These are phyloP conservation scores for Bimuria novae-zelandiae DNA, from an alignment of 2,329 filamentous ascomycete genomes.

Conservation along the genomic window DNA sequence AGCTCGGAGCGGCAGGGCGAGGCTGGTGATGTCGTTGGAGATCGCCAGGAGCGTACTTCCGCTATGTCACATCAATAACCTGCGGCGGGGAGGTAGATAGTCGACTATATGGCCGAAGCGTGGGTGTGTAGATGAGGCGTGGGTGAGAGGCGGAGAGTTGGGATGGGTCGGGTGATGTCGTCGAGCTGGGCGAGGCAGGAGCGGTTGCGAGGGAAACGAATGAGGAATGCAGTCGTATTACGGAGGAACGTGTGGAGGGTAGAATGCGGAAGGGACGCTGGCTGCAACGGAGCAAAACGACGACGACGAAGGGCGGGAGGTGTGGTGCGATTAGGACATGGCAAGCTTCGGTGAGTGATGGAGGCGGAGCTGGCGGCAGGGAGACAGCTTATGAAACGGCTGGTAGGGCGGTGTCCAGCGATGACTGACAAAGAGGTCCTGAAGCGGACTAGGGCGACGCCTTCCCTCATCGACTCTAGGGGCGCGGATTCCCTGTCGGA, in stretches of 20 bases:
- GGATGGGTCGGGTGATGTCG: slow-evolving; percentile 30
- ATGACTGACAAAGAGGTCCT: neutral
- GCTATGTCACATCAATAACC: slow-evolving; percentile 43
- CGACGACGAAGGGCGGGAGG: slow-evolving; percentile 18
- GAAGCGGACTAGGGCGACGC: neutral
- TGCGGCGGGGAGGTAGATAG: slow-evolving; percentile 31
- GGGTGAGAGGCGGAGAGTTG: slow-evolving; percentile 21
- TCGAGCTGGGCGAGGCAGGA: slow-evolving; percentile 14
- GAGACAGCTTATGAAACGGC: slow-evolving; percentile 6
- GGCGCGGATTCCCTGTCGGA: neutral
- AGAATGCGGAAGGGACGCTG: slow-evolving; percentile 28
- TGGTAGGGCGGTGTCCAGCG: neutral
- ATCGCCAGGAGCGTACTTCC: slow-evolving; percentile 33
- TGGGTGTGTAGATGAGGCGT: slow-evolving; percentile 15
- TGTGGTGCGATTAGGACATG: slow-evolving; percentile 29
- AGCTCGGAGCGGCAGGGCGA: slow-evolving; percentile 25
- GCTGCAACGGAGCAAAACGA: slow-evolving; percentile 30
- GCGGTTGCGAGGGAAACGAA: slow-evolving; percentile 33
- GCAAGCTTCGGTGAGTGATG: slow-evolving; percentile 17
- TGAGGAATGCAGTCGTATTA: slow-evolving; percentile 29
- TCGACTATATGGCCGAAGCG: slow-evolving; percentile 32
- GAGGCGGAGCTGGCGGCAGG: slow-evolving; percentile 2
- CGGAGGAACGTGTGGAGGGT: slow-evolving; percentile 16
- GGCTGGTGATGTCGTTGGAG: slow-evolving; percentile 24
- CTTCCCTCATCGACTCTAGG: too few relatives aligned